Conservation (phyloP, 2,329 filamentous ascomycete species). For the Chaetomiaceae sp. region DNA sequence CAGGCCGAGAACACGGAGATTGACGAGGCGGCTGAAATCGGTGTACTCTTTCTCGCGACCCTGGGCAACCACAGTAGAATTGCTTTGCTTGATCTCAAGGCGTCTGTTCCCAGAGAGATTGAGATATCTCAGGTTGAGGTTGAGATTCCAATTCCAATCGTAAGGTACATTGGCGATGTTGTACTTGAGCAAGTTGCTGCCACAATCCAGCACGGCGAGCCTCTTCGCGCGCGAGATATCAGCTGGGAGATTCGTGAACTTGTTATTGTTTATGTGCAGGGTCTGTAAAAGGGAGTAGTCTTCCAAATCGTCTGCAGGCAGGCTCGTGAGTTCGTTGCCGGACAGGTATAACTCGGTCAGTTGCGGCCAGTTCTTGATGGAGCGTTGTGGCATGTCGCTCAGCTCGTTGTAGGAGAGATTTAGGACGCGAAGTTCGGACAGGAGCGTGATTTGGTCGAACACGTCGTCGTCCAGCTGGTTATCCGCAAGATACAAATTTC, state of each 20-base stretch:
- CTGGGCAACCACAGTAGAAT: conserved; percentile 48
- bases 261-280: conserved; percentile 94
- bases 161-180: conserved; percentile 99
- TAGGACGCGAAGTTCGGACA: conserved; percentile 79
- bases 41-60: conserved; percentile 72
- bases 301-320: conserved; percentile 91
- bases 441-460: conserved; percentile 81
- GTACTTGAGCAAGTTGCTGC: conserved; percentile 93
- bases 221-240: conserved; percentile 93
- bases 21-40: conserved; percentile 80
- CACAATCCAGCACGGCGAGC: conserved; percentile 86
- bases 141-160: conserved; percentile 99
- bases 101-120: conserved; percentile 97
- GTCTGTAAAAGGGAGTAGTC: conserved; percentile 83
- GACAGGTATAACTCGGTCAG: conserved; percentile 91
- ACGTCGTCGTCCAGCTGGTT: conserved; percentile 93
- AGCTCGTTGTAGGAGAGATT: conserved; percentile 95
- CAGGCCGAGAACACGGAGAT: conserved; percentile 81
- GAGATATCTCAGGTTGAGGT: conserved; percentile 88
- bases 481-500: conserved; percentile 83
- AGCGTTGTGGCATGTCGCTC: conserved; percentile 83
- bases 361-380: conserved; percentile 84
- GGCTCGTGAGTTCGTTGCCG: conserved; percentile 84
- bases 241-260: conserved; percentile 92
- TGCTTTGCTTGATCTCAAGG: conserved; percentile 76